Base-by-base conservation (phyloP, 2,329 filamentous ascomycete species). In the Leptographium lundbergii region DNA sequence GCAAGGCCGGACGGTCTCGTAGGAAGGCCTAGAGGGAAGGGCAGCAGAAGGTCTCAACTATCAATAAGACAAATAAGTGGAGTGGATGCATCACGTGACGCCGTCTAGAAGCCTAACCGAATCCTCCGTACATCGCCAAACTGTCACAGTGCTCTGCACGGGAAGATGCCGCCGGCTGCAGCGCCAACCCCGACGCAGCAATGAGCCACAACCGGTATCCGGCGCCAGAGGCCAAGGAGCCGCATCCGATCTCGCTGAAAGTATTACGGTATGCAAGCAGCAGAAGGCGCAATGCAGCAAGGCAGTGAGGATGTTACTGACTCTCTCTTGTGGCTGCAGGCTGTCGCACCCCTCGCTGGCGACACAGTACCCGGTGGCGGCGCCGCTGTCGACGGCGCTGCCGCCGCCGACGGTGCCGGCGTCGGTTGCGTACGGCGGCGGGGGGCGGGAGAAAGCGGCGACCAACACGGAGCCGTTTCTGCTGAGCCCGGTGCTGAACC, bases 341-440 rank as follows among this genome's bases (percentile, higher is more conserved):
- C 81, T 97, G 61, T 95, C 91, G 0, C 86, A 89, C 17, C 91
- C 89, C 1, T 87, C 87, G 4, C 81, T 92, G 58, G 85, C 88
- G 47, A 75, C 81, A 11, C 88, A 91, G 67, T 81, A 87, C 65
- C 81, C 86, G 4, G 76, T 87, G 61, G 69, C 82, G 62, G 72
- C 74, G 34, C 73, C 75, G 1, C 66, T 73, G 13, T 73, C 74
- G 9, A 62, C 67, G 7, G 63, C 67, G 2, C 76, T 68, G 58
- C 72, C 77, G 61, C 77, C 79, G 63, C 76, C 78, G 24, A 78
- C 74, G 14, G 69, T 75, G 25, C 73, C 84, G 55, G 89, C 89
- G 2, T 89, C 89, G 2, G 79, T 95, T 56, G 87, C 89, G 51
- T 92, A 91, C 70, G 81, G 67, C 61, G 22, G 34, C 27, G 24